These are phyloP conservation scores for Lasiodiplodia sp. DNA, from an alignment of 2,329 filamentous ascomycete species.

Conservation along the genomic window DNA sequence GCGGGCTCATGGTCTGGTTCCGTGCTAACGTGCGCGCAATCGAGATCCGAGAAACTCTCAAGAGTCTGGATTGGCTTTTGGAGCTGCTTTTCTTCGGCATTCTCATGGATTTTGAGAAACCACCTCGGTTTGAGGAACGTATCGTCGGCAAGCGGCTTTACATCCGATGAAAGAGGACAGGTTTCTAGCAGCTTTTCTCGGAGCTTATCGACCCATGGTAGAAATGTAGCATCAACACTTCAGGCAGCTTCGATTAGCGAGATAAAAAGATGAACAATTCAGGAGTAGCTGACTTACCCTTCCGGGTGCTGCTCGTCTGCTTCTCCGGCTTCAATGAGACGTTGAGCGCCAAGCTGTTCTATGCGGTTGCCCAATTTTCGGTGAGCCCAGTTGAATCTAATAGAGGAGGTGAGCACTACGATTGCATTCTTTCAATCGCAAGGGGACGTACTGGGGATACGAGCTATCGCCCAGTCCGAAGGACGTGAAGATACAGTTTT, in stretches of 20 bases:
- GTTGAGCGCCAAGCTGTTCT: conserved; percentile 79
- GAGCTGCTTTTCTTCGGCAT: conserved; percentile 4
- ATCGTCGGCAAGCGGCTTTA: conserved; percentile 75
- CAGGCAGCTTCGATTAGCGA: conserved; percentile 22
- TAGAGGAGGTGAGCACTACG: conserved; percentile 27
- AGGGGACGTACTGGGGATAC: conserved; percentile 77
- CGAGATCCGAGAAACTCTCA: conserved; percentile 11
- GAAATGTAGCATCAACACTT: conserved; percentile 78
- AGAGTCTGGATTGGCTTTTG: not conserved
- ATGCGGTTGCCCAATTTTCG: conserved; percentile 87
- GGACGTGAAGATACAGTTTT: conserved; percentile 75
- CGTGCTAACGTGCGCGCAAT: conserved; percentile 19
- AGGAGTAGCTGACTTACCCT: conserved; percentile 66
- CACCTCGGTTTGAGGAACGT: conserved; percentile 79
- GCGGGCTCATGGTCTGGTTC: conserved; percentile 54
- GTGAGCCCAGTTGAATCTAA: conserved; percentile 89
- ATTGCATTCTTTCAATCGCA: not conserved
- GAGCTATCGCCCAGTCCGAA: conserved; percentile 96
- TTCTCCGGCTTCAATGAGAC: conserved; percentile 81
- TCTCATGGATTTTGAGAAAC: conserved; percentile 56
- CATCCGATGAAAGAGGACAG: conserved; percentile 72
- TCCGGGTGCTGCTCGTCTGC: conserved; percentile 94
- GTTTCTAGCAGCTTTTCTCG: conserved; percentile 69
- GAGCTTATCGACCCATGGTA: conserved; percentile 77
- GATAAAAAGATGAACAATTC: conserved; percentile 22